Percentiles rank a stretch among this genome's conserved stretches.
Evolutionary conservation across 2,329 filamentous ascomycete genomes (phyloP).

Genomic region (Fusarium cyanostomum): DNA sequence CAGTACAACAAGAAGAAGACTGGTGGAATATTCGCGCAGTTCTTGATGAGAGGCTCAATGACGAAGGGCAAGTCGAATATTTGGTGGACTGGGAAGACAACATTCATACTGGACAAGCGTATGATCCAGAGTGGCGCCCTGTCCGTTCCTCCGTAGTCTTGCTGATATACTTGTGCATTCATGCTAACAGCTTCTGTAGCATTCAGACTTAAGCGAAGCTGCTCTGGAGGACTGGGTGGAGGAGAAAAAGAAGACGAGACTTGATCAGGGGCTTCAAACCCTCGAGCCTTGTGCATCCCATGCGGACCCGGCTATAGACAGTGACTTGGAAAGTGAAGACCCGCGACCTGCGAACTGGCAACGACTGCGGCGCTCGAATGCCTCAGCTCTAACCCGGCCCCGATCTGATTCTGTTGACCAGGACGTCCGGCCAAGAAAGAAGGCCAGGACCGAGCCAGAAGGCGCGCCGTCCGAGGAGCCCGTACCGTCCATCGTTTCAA

Average conservation of each 20-base stretch:
- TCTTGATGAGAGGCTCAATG: slow-evolving; percentile 46
- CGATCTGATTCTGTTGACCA: slow-evolving; percentile 25
- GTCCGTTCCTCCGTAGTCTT: slow-evolving; percentile 10
- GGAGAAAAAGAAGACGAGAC: slow-evolving; percentile 11
- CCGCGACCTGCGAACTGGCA: slow-evolving; percentile 45
- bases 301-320: slow-evolving; percentile 3
- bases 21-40: slow-evolving; percentile 51
- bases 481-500: slow-evolving; percentile 44
- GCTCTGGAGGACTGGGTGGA: slow-evolving; percentile 48
- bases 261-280: slow-evolving; percentile 1
- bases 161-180: slow-evolving; percentile 2
- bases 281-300: slow-evolving; percentile 4
- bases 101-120: slow-evolving; percentile 45
- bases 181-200: slow-evolving; percentile 40
- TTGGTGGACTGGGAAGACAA: slow-evolving; percentile 53
- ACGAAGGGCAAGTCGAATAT: slow-evolving; percentile 44
- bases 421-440: slow-evolving; percentile 35
- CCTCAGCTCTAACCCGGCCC: slow-evolving; percentile 16
- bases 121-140: slow-evolving; percentile 48
- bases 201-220: slow-evolving; percentile 44
- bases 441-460: slow-evolving; percentile 31
- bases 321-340: slow-evolving; percentile 37
- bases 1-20: slow-evolving; percentile 25
- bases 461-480: slow-evolving; percentile 44
- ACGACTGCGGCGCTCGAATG: slow-evolving; percentile 26